A percentile compares a stretch with the other conserved stretches of the same genome.
Conservation (phyloP, 768 basidiomycete genomes). For the Trametes sanguinea region DNA sequence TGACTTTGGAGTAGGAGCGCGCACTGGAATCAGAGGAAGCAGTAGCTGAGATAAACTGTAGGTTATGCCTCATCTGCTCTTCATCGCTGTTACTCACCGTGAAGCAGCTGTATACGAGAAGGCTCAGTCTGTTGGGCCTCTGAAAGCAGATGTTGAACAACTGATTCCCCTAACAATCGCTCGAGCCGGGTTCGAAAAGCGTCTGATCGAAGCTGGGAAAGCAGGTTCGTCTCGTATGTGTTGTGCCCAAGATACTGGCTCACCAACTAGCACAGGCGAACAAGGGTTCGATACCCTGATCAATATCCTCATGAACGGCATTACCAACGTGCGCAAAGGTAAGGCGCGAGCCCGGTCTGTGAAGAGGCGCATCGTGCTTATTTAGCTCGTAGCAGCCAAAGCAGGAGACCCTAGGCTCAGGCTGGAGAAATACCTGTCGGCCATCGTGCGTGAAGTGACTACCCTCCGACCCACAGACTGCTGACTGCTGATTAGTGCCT, state of each 20-base stretch:
- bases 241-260: background rate
- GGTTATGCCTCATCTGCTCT: background rate
- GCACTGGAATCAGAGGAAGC: slow-evolving; percentile 29
- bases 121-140: slow-evolving; percentile 55
- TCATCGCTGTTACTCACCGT: background rate
- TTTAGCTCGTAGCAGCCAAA: no score
- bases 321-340: slow-evolving; percentile 64
- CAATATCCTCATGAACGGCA: slow-evolving; percentile 61
- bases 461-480: background rate
- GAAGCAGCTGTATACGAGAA: slow-evolving; percentile 55
- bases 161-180: slow-evolving; percentile 65
- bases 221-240: slow-evolving; percentile 36
- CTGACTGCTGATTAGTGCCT: slow-evolving; percentile 44
- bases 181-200: slow-evolving; percentile 63
- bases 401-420: slow-evolving; percentile 73
- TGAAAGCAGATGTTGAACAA: slow-evolving; percentile 64
- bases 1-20: slow-evolving; percentile 45
- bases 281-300: slow-evolving; percentile 55
- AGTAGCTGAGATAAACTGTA: slow-evolving; percentile 29
- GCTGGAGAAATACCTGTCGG: slow-evolving; percentile 81
- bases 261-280: slow-evolving; percentile 39
- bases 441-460: slow-evolving; percentile 55
- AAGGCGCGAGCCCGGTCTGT: slow-evolving; percentile 9
- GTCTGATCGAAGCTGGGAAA: slow-evolving; percentile 48
- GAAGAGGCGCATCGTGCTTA: background rate